Base-by-base conservation (phyloP, 2,329 filamentous ascomycete species). In the Sarocladium brachiariae region DNA sequence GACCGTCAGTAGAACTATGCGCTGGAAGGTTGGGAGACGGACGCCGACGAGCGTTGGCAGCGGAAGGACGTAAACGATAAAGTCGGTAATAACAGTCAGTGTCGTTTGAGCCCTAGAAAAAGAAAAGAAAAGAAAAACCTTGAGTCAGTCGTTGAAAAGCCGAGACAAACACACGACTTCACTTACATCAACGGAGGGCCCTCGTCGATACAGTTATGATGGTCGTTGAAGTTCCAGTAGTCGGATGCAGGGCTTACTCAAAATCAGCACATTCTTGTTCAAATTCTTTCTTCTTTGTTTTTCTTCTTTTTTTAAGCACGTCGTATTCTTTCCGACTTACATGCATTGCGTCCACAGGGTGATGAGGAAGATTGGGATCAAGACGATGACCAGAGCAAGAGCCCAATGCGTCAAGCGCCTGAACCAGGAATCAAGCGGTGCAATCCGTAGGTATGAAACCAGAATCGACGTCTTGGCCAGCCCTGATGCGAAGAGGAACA, bases 381-480 rank as follows among this genome's bases (percentile, higher is more conserved):
- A 48, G 3, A 60, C 34, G 2, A 58, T 57, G 1, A 70, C 61
- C 1, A 65, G 43, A 9, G 13, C 54, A 5, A 68, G 61, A 1
- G 61, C 54, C 3, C 24, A 54, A 52, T 57, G 58, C 0, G 66
- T 68, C n/a, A 63, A 50, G 2, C 60, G 60, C 4, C 62, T 60
- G 43, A 71, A 68, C 61, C 56, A 59, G 2, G 63, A 64, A 3
- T 58, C 54, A 9, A 53, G 48, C 0, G 63, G 62, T 1, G 67
- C 69, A n/a, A 72, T 65, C 10, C 70, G 61, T 2, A 71, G 58
- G 51, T 72, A 72, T 25, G 65, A 68, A 3, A 63, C 51, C 2
- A 72, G 60, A 25, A 72, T 72, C 1, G 70, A 72, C 2, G 65
- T 50, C 52, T 72, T 72, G 16, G 67, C 62, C 2, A 70, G 53